Evolutionary conservation across 495 filamentous ascomycete species (phyloP).

Genomic region (Neurospora hispaniola): DNA sequence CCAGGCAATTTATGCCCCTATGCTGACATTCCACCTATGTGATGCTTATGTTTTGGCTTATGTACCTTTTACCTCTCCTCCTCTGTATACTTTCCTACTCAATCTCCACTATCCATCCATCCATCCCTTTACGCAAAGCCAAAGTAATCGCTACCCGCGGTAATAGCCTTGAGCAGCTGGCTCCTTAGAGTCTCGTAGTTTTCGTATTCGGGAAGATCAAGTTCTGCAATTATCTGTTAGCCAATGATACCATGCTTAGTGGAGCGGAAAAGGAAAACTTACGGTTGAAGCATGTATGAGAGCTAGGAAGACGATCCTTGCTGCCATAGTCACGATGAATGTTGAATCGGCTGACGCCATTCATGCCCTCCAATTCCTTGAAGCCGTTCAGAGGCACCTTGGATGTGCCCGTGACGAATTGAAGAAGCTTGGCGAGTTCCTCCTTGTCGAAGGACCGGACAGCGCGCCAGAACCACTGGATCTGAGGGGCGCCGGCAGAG

Average conservation of each 20-base stretch:
- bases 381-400: conserved; percentile 99
- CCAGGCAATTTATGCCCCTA: neutral
- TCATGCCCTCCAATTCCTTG: conserved; percentile 99
- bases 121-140: conserved; percentile 67
- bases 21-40: neutral
- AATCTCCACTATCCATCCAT: neutral
- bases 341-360: conserved; percentile 95
- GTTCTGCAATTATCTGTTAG: conserved; percentile 53
- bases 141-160: conserved; percentile 93
- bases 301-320: conserved; percentile 91
- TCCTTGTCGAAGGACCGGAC: conserved; percentile 98
- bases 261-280: conserved; percentile 36
- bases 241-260: neutral
- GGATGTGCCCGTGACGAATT: conserved; percentile 97
- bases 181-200: conserved; percentile 84
- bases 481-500: conserved; percentile 84
- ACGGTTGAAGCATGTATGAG: conserved; percentile 99
- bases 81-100: neutral
- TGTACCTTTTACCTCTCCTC: neutral
- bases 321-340: conserved; percentile 97
- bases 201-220: conserved; percentile 97
- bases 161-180: conserved; percentile 87
- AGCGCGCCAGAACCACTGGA: conserved; percentile 99
- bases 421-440: conserved; percentile 91
- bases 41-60: neutral